A percentile compares a stretch with the other conserved stretches of the same genome.
These are phyloP conservation scores for Epichloe coenophiala DNA, from an alignment of 2,329 filamentous ascomycete species.

Conservation along the genomic window DNA sequence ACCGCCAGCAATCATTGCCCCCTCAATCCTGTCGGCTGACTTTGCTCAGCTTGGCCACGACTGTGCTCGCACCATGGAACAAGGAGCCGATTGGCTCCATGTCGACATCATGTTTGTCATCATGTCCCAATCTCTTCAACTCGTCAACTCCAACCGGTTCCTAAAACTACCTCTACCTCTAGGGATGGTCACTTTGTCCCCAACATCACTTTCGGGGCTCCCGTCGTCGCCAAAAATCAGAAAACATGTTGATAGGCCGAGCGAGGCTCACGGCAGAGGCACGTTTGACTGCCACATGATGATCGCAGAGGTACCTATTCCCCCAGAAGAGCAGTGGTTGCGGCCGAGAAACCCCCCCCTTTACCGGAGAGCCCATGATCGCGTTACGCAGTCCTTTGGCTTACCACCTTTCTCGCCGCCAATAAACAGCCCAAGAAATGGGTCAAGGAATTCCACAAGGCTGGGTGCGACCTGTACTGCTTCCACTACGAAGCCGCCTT, in stretches of 20 bases:
- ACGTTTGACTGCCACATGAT: conserved; percentile 99
- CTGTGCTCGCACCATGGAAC: conserved; percentile 72
- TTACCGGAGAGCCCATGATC: no score
- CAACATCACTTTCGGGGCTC: conserved; percentile 93
- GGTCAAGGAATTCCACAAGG: conserved; percentile 89
- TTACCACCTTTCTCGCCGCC: no score
- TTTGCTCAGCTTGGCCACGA: conserved; percentile 80
- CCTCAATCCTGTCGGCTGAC: conserved; percentile 95
- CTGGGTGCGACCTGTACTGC: conserved; percentile 96
- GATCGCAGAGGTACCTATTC: conserved; percentile 69
- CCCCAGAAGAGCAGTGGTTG: background rate
- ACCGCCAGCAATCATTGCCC: conserved; percentile 85
- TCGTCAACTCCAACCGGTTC: conserved; percentile 6
- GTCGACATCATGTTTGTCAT: conserved; percentile 68
- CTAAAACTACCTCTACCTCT: background rate
- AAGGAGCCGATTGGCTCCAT: conserved; percentile 86
- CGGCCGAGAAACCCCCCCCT: background rate
- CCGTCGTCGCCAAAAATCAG: conserved; percentile 93
- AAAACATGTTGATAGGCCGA: conserved; percentile 65
- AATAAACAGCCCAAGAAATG: conserved; percentile 75
- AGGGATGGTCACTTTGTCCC: conserved; percentile 99
- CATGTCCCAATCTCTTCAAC: conserved; percentile 7
- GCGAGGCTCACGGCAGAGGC: conserved; percentile 57
- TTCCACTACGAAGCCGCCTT: conserved; percentile 98
- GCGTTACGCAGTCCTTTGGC: no score